A percentile compares a stretch with the other conserved stretches of the same genome.
phyloP scores from a whole-genome alignment of 106 monocot species.

The Amphibolis antarctica region DNA sequence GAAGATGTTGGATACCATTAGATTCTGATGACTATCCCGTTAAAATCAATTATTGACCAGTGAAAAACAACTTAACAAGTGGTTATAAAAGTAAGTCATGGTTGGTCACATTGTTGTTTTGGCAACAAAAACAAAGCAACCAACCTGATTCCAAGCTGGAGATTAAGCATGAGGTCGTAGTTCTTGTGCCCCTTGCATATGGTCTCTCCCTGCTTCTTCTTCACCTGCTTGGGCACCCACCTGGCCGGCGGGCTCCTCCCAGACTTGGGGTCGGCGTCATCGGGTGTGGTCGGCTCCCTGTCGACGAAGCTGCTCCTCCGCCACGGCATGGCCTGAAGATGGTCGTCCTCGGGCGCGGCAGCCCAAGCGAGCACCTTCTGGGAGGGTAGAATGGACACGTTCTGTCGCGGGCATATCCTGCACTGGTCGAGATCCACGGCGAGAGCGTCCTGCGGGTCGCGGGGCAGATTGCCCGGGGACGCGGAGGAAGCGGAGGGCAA shows the following conservation, averaged over 20 bases:
- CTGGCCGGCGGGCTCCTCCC: constrained; percentile 9
- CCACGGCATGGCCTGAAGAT: constrained; percentile 11
- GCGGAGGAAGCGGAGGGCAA: constrained; percentile 44
- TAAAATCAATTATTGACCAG: too few species aligned
- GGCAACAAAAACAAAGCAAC: too few species aligned
- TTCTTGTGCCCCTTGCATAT: constrained; percentile 87
- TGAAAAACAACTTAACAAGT: too few species aligned
- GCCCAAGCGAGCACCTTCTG: constrained; percentile 43
- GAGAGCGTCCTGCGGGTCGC: constrained; percentile 46
- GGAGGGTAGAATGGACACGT: constrained; percentile 37
- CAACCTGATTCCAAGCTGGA: constrained; percentile 95
- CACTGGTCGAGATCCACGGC: constrained; percentile 32
- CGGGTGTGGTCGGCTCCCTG: constrained; percentile 6
- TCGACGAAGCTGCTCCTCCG: too few species aligned
- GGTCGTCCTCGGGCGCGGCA: not conserved
- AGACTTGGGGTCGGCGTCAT: constrained; percentile 1
- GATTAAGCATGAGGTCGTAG: constrained; percentile 96
- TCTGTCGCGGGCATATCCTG: constrained; percentile 34
- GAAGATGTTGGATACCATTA: too few species aligned
- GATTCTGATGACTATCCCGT: too few species aligned
- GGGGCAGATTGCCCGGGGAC: constrained; percentile 12
- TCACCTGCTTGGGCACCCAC: constrained; percentile 30
- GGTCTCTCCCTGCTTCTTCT: constrained; percentile 76
- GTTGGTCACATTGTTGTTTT: too few species aligned
- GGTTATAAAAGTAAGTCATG: too few species aligned